Base-by-base conservation (phyloP, 352 stramenopile species). In the Phytophthora brassicae region DNA sequence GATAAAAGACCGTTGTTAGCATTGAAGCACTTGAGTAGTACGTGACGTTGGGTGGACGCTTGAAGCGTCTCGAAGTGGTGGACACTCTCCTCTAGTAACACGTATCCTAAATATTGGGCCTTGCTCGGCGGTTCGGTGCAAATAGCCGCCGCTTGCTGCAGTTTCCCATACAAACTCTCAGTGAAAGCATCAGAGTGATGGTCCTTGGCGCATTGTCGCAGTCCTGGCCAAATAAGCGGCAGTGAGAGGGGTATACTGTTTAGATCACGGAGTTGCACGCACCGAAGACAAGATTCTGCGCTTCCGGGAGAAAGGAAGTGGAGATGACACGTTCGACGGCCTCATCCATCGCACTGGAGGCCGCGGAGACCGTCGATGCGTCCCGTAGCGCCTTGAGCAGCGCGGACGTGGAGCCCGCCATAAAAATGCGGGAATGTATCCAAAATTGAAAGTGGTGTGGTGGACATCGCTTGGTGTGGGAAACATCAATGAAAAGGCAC, bases 81-180 rank as follows among this genome's bases (percentile, higher is more conserved):
- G 24, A 79, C 47, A 33, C 74, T 66, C n/a, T 66, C 52, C 24
- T 75, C 41, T 0, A 82, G 33, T 9, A 90, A 46, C 31, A 60
- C 55, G 28, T 77, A 79, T 19, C 77, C 79, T 2, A 90, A 58
- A 36, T 69, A 79, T 52, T 79, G 66, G 5, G 73, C 77, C 64
- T 90, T 90, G 57, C 57, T 70, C 6, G 42, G 46, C 19, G 81
- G 77, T 24, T 76, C 52, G 2, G 54, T 52, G 59, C 81, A 86
- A 38, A 90, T 75, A 2, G 68, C 50, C 3, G 70, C 73, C 12
- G 68, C 58, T 54, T 77, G 68, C 66, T 75, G 70, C 8, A 90
- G 51, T 11, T 62, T 66, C 4, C 36, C 33, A 51, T 65, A 60
- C 49, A 68, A 52, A 49, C 6, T 43, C 22, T n/a, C 46, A 36